Base-by-base conservation (phyloP, 2,329 filamentous ascomycete genomes). In the Exophiala xenobiotica region DNA sequence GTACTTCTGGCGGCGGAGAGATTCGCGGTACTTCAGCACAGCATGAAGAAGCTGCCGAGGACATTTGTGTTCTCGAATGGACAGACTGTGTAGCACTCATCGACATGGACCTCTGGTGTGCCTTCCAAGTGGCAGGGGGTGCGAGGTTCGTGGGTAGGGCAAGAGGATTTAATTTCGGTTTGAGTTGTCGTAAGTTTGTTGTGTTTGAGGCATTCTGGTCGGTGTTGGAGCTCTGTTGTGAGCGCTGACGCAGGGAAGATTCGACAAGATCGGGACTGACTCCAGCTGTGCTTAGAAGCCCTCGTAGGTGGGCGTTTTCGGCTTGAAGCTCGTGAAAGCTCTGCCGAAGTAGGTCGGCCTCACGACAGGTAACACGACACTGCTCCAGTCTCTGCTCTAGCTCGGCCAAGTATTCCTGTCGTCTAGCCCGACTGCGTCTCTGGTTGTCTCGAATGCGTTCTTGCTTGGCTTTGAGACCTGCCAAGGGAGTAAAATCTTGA, bases 361-460 rank as follows among this genome's bases (percentile, higher is more conserved):
- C 56, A 14, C 56, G 48, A 49, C 51, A 59, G 16, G 51, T 54
- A 20, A 50, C 20, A 38, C 55, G 51, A 26, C 54, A 59, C 33
- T 60, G 54, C 7, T 59, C 48, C 24, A 64, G 39, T 23, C 57
- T 48, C 29, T 50, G 40, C 38, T 64, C 58, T 6, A 64, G 44
- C n/a, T 59, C 53, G 16, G 41, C 44, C 19, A 62, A 35, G 38
- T 63, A 63, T 45, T 61, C 54, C 38, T 59, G 57, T 12, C 56
- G 49, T 19, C 61, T 50, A 19, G 57, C 59, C 4, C 61, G 60
- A 43, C 57, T 60, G 22, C 61, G 60, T 46, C 61, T 53, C 40
- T 64, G 61, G 35, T 64, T 64, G 46, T 61, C 59, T 38, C 61
- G 55, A 19, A 63, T 51, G 4, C 61, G 53, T 38, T 61, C 58